Base-by-base conservation (phyloP, 2,329 filamentous ascomycete genomes). In the Aspergillus pseudoviridinutans region DNA sequence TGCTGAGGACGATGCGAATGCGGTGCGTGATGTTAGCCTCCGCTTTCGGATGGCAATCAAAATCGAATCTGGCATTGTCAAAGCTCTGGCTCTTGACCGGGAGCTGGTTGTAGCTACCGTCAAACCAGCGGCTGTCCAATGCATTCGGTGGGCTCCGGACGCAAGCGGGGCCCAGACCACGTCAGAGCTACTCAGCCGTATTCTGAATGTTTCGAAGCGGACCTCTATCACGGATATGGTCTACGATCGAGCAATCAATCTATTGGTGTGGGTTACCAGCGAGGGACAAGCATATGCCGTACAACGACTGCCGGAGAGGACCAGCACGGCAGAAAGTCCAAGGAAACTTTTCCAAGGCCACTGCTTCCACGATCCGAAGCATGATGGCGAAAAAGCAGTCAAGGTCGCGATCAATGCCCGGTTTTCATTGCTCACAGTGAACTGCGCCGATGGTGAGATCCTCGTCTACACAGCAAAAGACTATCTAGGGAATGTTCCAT, bases 11-110 rank as follows among this genome's bases (percentile, higher is more conserved):
- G 94, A 97, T 72, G 90, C 90, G 9, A 83, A 83, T 51, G 91
- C 91, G 3, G 87, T 96, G 52, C 85, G 86, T 54, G 94, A 99
- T 74, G 86, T 96, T 56, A 96, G 89, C 66, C 83, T 99, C 51
- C 89, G 91, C 10, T 99, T 99, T 75, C 86, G 93, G 57, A 96
- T 97, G 90, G 93, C 96, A 14, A 97, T 99, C 69, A 95, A 96
- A 71, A 91, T 99, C 20, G 94, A 99, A 74, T 94, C 94, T 2
- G 94, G 94, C 2, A 97, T 99, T 66, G 87, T 87, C 64, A 90
- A 87, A 67, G 91, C 90, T 10, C 78, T 97, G 55, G 93, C 94
- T 2, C 82, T 97, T 24, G 94, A 97, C 64, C 91, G 96, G 56
- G 94, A 97, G 73, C 80, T 99, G 44, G 82, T 97, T 24, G 92